phyloP scores from a whole-genome alignment of 2,329 filamentous ascomycete genomes.

The Epichloe brachyelytri region DNA sequence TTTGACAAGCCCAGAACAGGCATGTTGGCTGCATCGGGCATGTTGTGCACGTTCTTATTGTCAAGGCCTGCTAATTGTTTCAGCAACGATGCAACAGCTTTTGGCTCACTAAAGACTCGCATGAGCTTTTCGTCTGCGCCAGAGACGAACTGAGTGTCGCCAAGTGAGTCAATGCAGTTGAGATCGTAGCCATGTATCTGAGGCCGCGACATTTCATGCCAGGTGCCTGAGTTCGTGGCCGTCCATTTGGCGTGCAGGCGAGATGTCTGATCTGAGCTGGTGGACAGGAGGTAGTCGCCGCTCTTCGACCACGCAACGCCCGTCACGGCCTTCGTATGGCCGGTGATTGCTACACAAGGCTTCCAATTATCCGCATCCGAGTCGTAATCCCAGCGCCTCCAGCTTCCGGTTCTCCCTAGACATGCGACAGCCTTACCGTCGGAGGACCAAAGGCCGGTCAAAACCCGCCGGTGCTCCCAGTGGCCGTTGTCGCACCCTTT shows the following conservation, averaged over 20 bases:
- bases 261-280: conserved; percentile 85
- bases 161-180: conserved; percentile 78
- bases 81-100: conserved; percentile 65
- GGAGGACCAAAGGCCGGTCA: conserved; percentile 89
- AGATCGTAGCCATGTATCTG: conserved; percentile 98
- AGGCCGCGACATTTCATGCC: conserved; percentile 91
- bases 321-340: conserved; percentile 71
- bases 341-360: conserved; percentile 64
- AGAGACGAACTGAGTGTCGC: conserved; percentile 67
- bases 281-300: conserved; percentile 78
- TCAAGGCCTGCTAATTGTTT: conserved; percentile 51
- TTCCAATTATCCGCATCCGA: conserved; percentile 53
- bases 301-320: conserved; percentile 73
- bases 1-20: conserved; percentile 92
- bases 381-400: conserved; percentile 71
- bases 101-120: conserved; percentile 84
- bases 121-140: conserved; percentile 97
- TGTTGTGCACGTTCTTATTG: conserved; percentile 23
- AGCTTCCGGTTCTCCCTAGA: conserved; percentile 82
- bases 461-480: conserved; percentile 88
- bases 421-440: conserved; percentile 63
- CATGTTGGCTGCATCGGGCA: conserved; percentile 87
- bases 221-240: conserved; percentile 39
- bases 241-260: conserved; percentile 75
- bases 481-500: conserved; percentile 92